phyloP scores from a whole-genome alignment of 2,329 filamentous ascomycete genomes.

The Aphanoascus verrucosus region DNA sequence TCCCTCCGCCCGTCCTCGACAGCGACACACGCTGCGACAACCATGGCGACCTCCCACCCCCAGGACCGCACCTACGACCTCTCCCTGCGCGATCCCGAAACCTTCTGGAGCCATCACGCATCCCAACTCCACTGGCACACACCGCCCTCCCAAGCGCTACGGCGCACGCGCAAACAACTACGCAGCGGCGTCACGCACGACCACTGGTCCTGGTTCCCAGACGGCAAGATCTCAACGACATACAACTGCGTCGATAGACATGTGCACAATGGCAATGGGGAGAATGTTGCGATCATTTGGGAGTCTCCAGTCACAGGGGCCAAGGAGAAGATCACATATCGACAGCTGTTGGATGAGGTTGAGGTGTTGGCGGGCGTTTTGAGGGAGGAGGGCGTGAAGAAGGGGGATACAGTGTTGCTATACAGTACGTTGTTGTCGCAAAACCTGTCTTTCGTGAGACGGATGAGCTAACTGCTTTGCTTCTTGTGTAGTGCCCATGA shows the following conservation, averaged over 20 bases:
- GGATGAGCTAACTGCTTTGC: background rate
- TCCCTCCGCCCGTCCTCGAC: too few relatives aligned
- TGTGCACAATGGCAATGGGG: constrained; percentile 66
- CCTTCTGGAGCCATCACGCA: constrained; percentile 68
- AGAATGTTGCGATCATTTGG: constrained; percentile 66
- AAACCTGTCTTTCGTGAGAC: background rate
- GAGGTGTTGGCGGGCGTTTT: constrained; percentile 72
- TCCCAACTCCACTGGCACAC: constrained; percentile 71
- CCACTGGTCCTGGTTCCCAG: constrained; percentile 84
- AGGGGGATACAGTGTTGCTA: constrained; percentile 76
- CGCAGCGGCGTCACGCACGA: constrained; percentile 50
- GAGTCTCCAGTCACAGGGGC: constrained; percentile 72
- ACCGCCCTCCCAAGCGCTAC: constrained; percentile 54
- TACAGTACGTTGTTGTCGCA: constrained; percentile 53
- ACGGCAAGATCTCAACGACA: constrained; percentile 77
- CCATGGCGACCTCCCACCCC: constrained; percentile 19
- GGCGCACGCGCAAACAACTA: constrained; percentile 52
- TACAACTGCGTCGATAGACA: constrained; percentile 89
- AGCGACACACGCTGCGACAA: background rate
- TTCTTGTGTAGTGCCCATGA: constrained; percentile 70
- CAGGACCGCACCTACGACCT: constrained; percentile 42
- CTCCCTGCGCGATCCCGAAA: constrained; percentile 58
- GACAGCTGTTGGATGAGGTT: constrained; percentile 64
- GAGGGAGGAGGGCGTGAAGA: constrained; percentile 67
- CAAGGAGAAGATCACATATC: constrained; percentile 65